Evolutionary conservation across 2,329 filamentous ascomycete genomes (phyloP), one percentile per base, ranked within the genome.

Genomic region (Laburnicola sp.): DNA sequence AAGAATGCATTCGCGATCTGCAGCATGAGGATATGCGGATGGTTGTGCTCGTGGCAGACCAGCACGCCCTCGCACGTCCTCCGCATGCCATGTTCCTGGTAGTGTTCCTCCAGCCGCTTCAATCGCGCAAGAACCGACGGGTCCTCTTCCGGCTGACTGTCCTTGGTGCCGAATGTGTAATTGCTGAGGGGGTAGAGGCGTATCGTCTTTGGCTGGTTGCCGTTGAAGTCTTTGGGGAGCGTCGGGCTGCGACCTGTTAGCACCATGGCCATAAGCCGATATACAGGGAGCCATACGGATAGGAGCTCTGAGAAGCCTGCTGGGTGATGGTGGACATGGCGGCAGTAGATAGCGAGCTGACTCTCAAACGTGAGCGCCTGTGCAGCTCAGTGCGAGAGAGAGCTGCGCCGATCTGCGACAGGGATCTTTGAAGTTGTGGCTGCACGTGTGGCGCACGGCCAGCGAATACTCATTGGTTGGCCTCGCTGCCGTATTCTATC

Each of bases 1-100:
- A 99, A 99, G 79, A 99, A 99, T 23, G 94, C 93, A 74, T 99
- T 99, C 46, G 94, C 94, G 67, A 99, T 99, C 80, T 99, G 94
- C 57, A 99, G 82, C 94, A 99, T 97, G 61, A 99, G 80, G 58
- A 99, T 96, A 75, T 99, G 94, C 10, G 94, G 94, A 75, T 97
- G 94, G 77, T 97, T 97, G 80, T 97, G 93, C 76, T 99, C 94
- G 74, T 99, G 94, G 78, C 94, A 99, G 62, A 99, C 91, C 41
- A 99, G 83, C 64, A 99, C 91, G 65, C 92, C 94, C 77, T 99
- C 94, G 75, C 93, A 97, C 16, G 94, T 97, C 49, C 94, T 87
- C 51, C 94, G 87, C 94, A 99, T 99, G 68, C 94, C 94, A 79
- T 97, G 86, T 57, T 87, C 82, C 27, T 84, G 80, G 74, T 96